phyloP scores from a whole-genome alignment of 441 rosid genomes.

The Francoa sonchifolia region DNA sequence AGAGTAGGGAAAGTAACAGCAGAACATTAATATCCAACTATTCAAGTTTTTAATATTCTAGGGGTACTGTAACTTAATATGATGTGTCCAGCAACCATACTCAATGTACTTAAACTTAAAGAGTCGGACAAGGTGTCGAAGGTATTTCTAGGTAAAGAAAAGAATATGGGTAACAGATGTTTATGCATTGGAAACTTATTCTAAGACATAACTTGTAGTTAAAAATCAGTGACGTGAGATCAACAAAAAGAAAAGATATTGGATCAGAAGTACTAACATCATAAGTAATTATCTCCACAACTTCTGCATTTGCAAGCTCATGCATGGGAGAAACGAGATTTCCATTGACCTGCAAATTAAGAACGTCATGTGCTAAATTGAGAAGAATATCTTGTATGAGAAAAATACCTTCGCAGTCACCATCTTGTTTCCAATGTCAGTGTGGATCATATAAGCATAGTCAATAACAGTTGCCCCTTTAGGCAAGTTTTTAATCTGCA shows the following conservation, averaged over 20 bases:
- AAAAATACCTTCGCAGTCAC: conserved; percentile 83
- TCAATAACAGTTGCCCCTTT: conserved; percentile 92
- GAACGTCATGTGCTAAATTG: conserved; percentile 9
- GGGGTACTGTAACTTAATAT: too few relatives aligned
- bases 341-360: conserved; percentile 71
- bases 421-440: conserved; percentile 96
- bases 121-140: too few relatives aligned
- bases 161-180: too few relatives aligned
- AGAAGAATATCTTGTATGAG: too few relatives aligned
- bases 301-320: conserved; percentile 89
- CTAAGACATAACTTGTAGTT: too few relatives aligned
- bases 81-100: too few relatives aligned
- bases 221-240: neutral
- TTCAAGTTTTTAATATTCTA: too few relatives aligned
- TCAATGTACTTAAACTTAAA: too few relatives aligned
- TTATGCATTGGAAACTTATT: too few relatives aligned
- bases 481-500: conserved; percentile 87
- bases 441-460: conserved; percentile 94
- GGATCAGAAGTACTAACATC: conserved; percentile 43
- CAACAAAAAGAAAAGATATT: conserved; percentile 1
- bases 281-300: conserved; percentile 89
- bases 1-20: too few relatives aligned
- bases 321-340: conserved; percentile 78
- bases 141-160: too few relatives aligned
- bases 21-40: too few relatives aligned